phyloP scores from a whole-genome alignment of 805 yeast genomes.

The Clavispora fructus region DNA sequence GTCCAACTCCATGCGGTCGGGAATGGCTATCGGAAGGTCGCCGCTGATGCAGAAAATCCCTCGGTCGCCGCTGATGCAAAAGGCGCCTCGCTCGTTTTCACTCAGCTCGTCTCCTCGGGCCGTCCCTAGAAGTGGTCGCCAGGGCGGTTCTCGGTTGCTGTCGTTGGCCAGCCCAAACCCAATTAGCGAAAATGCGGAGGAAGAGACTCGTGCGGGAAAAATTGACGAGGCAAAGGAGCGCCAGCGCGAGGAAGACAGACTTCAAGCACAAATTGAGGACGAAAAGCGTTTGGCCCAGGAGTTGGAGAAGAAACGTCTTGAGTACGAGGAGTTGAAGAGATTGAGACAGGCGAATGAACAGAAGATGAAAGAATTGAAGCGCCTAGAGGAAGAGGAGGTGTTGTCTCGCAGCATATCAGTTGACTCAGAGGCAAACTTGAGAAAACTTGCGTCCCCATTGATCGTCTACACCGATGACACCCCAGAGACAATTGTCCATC shows the following conservation, averaged over 20 bases:
- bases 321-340: slow-evolving; percentile 29
- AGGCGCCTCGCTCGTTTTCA: not conserved
- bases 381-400: slow-evolving; percentile 11
- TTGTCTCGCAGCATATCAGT: not conserved
- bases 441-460: not conserved
- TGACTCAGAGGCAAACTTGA: not conserved
- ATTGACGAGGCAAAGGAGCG: slow-evolving; percentile 7
- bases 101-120: not conserved
- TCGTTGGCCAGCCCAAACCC: slow-evolving; percentile 12
- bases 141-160: slow-evolving; percentile 9
- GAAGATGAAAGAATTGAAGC: slow-evolving; percentile 15
- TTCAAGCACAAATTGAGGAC: slow-evolving; percentile 32
- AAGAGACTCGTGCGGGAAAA: slow-evolving; percentile 6
- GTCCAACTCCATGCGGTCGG: slow-evolving; percentile 35
- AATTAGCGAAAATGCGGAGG: slow-evolving; percentile 13
- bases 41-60: slow-evolving; percentile 5
- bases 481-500: not conserved
- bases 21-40: slow-evolving; percentile 21
- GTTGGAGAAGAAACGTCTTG: slow-evolving; percentile 33
- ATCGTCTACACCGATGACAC: slow-evolving; percentile 1
- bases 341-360: slow-evolving; percentile 25
- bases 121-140: not conserved
- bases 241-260: slow-evolving; percentile 17
- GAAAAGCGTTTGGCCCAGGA: slow-evolving; percentile 35
- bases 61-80: not conserved